phyloP scores from a whole-genome alignment of 2,329 filamentous ascomycete genomes.

The Fusarium vanettenii region DNA sequence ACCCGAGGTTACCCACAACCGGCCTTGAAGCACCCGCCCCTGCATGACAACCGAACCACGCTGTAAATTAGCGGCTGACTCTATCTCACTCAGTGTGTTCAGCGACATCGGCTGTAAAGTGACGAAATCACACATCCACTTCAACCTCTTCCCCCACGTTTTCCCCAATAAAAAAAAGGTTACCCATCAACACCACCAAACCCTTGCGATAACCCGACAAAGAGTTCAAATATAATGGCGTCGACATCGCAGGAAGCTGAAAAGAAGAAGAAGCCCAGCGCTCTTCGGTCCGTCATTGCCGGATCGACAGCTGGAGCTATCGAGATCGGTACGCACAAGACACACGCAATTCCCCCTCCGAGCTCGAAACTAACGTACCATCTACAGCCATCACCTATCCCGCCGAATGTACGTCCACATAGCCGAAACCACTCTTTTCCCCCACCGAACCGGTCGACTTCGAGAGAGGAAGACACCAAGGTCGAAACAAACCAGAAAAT shows the following conservation, averaged over 20 bases:
- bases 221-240: slow-evolving; percentile 42
- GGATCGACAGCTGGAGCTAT: slow-evolving; percentile 94
- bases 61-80: neutral
- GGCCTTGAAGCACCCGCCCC: neutral
- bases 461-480: neutral
- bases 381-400: slow-evolving; percentile 84
- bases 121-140: slow-evolving; percentile 39
- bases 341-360: neutral
- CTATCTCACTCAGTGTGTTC: neutral
- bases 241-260: slow-evolving; percentile 39
- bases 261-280: slow-evolving; percentile 70
- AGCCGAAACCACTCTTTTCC: neutral
- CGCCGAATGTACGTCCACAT: slow-evolving; percentile 78
- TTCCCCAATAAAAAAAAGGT: slow-evolving; percentile 26
- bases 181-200: neutral
- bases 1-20: slow-evolving; percentile 8
- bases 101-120: slow-evolving; percentile 44
- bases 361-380: slow-evolving; percentile 12
- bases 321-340: slow-evolving; percentile 78
- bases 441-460: slow-evolving; percentile 5
- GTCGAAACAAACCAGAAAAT: neutral
- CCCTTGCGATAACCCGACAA: neutral
- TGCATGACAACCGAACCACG: neutral
- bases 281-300: slow-evolving; percentile 89
- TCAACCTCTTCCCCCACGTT: slow-evolving; percentile 22